phyloP scores from a whole-genome alignment of 31 red algal species.

The Porphyra umbilicalis region DNA sequence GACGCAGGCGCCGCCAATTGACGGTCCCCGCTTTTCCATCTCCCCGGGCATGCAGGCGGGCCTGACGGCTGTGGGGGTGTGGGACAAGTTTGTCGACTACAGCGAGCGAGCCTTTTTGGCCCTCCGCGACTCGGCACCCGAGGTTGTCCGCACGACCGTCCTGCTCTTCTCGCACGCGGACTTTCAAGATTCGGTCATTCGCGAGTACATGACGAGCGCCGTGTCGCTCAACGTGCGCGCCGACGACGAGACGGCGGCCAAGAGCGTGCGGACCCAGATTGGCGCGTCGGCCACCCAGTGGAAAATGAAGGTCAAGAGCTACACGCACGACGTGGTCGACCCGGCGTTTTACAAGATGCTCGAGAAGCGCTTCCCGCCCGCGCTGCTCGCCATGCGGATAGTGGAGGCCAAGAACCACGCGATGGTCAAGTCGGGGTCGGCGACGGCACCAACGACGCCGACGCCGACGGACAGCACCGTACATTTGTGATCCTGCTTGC shows the following conservation, averaged over 20 bases:
- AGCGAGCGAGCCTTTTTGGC: slow-evolving; percentile 54
- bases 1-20: slow-evolving; percentile 65
- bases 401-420: slow-evolving; percentile 74
- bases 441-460: not conserved
- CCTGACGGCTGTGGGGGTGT: slow-evolving; percentile 41
- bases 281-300: slow-evolving; percentile 1
- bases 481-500: slow-evolving; percentile 6
- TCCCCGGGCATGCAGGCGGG: slow-evolving; percentile 69
- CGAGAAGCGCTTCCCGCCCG: slow-evolving; percentile 78
- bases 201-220: slow-evolving; percentile 33
- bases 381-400: slow-evolving; percentile 70
- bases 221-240: slow-evolving; percentile 61
- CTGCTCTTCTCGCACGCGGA: slow-evolving; percentile 58
- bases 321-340: slow-evolving; percentile 68
- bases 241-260: slow-evolving; percentile 29
- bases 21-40: slow-evolving; percentile 80
- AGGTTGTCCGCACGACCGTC: slow-evolving; percentile 57
- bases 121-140: slow-evolving; percentile 42
- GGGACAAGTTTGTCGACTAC: slow-evolving; percentile 56
- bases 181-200: slow-evolving; percentile 47
- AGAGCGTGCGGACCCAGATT: slow-evolving; percentile 35
- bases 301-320: slow-evolving; percentile 77
- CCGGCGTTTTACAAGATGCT: slow-evolving; percentile 77
- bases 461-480: not conserved
- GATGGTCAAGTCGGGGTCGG: slow-evolving; percentile 37